Conservation (phyloP, 2,329 filamentous ascomycete species). For the Colletotrichum eremochloae region DNA sequence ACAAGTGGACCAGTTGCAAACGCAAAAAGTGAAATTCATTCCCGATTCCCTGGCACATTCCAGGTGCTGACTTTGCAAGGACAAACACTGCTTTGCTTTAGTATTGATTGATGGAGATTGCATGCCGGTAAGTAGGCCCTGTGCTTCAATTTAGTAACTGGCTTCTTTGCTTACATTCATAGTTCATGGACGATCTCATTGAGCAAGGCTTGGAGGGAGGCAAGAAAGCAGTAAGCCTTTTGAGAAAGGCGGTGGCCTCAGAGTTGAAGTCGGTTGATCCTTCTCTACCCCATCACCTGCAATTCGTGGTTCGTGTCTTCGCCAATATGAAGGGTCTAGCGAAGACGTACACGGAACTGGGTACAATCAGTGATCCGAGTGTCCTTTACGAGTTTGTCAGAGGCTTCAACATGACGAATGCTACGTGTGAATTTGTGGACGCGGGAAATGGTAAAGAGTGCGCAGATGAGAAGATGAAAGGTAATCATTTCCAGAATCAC, state of each 20-base stretch:
- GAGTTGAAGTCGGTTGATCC: conserved; percentile 44
- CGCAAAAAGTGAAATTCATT: background rate
- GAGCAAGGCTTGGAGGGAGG: conserved; percentile 49
- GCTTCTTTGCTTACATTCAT: background rate
- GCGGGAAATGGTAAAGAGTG: conserved; percentile 59
- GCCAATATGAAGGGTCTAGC: conserved; percentile 54
- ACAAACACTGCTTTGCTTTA: conserved; percentile 48
- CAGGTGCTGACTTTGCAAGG: conserved; percentile 32
- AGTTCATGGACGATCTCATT: conserved; percentile 53
- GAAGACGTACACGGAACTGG: conserved; percentile 50
- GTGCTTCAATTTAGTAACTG: background rate
- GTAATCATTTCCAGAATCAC: conserved; percentile 43
- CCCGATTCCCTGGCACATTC: too few relatives aligned
- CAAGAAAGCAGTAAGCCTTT: conserved; percentile 46
- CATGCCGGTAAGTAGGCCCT: conserved; percentile 50
- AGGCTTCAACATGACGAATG: conserved; percentile 56
- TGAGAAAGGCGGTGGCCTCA: conserved; percentile 46
- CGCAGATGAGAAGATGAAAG: conserved; percentile 57
- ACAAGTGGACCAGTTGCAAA: background rate
- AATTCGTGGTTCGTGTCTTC: conserved; percentile 53
- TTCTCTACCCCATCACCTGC: conserved; percentile 44
- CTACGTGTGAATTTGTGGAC: conserved; percentile 56
- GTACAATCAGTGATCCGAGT: conserved; percentile 45
- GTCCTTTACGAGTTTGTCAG: conserved; percentile 53
- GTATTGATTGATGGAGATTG: conserved; percentile 56